These are phyloP conservation scores for Marasmius tenuissimus DNA, from an alignment of 1,284 basidiomycete species.

Conservation along the genomic window DNA sequence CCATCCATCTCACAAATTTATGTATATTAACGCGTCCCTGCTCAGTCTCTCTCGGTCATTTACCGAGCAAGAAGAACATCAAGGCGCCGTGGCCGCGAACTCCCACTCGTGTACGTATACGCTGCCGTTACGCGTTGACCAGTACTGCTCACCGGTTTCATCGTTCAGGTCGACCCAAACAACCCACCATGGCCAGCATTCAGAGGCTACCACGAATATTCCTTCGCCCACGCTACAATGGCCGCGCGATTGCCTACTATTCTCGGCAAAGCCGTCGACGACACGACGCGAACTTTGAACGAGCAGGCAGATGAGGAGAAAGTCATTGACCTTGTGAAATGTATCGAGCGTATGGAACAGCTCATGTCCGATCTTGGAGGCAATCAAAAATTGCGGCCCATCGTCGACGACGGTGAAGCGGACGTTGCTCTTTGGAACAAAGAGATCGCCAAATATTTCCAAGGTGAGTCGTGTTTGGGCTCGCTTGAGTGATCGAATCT, in stretches of 20 bases:
- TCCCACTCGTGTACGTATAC: slow-evolving; percentile 57
- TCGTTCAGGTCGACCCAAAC: slow-evolving; percentile 75
- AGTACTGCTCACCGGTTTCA: slow-evolving; percentile 5
- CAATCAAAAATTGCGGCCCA: slow-evolving; percentile 81
- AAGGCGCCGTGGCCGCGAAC: slow-evolving; percentile 71
- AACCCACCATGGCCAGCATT: slow-evolving; percentile 97
- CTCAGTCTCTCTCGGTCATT: slow-evolving; percentile 61
- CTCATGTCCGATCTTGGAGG: slow-evolving; percentile 82
- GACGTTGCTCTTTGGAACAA: slow-evolving; percentile 98
- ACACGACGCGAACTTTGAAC: slow-evolving; percentile 89
- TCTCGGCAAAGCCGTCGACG: slow-evolving; percentile 94
- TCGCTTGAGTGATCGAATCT: background rate
- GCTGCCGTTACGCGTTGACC: background rate
- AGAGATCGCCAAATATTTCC: slow-evolving; percentile 91
- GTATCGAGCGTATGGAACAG: slow-evolving; percentile 84
- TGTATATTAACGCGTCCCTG: no score
- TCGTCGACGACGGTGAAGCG: slow-evolving; percentile 91
- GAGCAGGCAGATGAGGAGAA: slow-evolving; percentile 83
- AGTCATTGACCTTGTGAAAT: slow-evolving; percentile 84
- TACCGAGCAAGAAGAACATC: slow-evolving; percentile 69
- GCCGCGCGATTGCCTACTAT: slow-evolving; percentile 93
- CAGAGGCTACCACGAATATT: slow-evolving; percentile 95
- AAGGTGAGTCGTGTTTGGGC: slow-evolving; percentile 51
- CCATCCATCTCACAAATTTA: no score
- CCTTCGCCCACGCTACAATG: slow-evolving; percentile 94